Conservation (phyloP, 106 monocot genomes). For the Dendrobium huoshanense region DNA sequence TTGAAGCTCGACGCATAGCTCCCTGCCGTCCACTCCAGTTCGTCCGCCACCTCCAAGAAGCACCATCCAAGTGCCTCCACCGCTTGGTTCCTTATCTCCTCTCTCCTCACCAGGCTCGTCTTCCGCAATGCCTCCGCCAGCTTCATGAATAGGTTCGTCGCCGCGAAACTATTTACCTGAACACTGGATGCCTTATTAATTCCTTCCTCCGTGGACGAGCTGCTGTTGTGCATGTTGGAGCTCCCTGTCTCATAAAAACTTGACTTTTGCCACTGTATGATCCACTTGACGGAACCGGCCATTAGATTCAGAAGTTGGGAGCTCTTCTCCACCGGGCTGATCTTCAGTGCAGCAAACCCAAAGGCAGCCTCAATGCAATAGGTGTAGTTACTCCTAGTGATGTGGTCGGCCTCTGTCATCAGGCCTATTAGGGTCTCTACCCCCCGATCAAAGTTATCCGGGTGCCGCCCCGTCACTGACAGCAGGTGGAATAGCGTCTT, state of each 20-base stretch:
- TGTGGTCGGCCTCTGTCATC: constrained; percentile 34
- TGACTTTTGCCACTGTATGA: constrained; percentile 63
- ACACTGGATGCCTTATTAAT: background rate
- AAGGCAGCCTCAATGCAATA: constrained; percentile 71
- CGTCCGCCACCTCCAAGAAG: constrained; percentile 37
- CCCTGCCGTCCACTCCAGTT: constrained; percentile 58
- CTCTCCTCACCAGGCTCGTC: constrained; percentile 63
- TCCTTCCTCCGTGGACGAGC: constrained; percentile 6
- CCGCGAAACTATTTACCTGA: background rate
- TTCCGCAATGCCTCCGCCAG: constrained; percentile 65
- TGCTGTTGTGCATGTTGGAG: constrained; percentile 11
- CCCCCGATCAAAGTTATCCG: constrained; percentile 62
- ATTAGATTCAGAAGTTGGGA: constrained; percentile 49
- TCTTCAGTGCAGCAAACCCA: constrained; percentile 71
- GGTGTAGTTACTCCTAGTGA: constrained; percentile 59
- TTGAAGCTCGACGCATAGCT: constrained; percentile 69
- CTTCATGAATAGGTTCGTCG: constrained; percentile 59
- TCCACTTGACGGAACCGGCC: constrained; percentile 50
- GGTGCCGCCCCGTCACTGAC: constrained; percentile 63
- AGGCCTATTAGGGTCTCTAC: constrained; percentile 44
- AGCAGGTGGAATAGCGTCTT: constrained; percentile 51
- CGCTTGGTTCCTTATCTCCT: constrained; percentile 89
- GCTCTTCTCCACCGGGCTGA: constrained; percentile 68
- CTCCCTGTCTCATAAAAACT: constrained; percentile 46
- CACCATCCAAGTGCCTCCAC: constrained; percentile 31